Percentiles rank a stretch among this genome's conserved stretches.
These are phyloP conservation scores for Ascochyta pisi DNA, from an alignment of 2,329 filamentous ascomycete genomes.

Conservation along the genomic window DNA sequence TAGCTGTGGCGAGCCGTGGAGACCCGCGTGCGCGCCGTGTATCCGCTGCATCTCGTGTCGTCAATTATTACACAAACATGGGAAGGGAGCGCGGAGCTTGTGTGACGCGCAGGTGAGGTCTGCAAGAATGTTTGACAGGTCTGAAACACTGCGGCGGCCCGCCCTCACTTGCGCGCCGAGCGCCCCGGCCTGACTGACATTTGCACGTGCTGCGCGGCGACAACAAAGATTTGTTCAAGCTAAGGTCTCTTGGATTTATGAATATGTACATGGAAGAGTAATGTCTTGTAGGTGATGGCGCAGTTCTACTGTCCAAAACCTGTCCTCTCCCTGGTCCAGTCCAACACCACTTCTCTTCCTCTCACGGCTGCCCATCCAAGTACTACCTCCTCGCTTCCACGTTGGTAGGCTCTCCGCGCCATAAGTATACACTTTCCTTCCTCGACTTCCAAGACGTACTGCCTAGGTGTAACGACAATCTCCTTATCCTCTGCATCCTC, in stretches of 20 bases:
- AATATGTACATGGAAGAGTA: constrained; percentile 1
- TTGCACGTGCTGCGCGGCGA: not conserved
- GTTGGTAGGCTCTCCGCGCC: constrained; percentile 8
- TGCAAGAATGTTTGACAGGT: constrained; percentile 10
- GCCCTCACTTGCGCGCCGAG: constrained; percentile 6
- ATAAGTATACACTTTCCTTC: constrained; percentile 23
- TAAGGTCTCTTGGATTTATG: not conserved
- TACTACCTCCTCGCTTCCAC: constrained; percentile 6
- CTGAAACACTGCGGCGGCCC: constrained; percentile 10
- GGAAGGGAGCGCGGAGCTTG: constrained; percentile 9
- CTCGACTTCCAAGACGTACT: constrained; percentile 23
- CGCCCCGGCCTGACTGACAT: not conserved
- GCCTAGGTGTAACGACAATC: constrained; percentile 22
- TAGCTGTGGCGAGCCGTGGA: constrained; percentile 4
- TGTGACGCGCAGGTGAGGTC: constrained; percentile 13
- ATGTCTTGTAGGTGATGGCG: not conserved
- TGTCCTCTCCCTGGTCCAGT: constrained; percentile 18
- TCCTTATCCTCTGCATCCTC: constrained; percentile 8
- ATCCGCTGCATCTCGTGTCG: constrained; percentile 10
- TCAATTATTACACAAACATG: constrained; percentile 12
- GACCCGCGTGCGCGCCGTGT: constrained; percentile 8
- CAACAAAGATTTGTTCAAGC: not conserved
- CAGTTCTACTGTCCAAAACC: constrained; percentile 12
- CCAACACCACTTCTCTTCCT: constrained; percentile 24
- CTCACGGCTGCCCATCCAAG: constrained; percentile 31